These are phyloP conservation scores for Yamadazyma laniorum DNA, from an alignment of 805 yeast species.

Conservation along the genomic window DNA sequence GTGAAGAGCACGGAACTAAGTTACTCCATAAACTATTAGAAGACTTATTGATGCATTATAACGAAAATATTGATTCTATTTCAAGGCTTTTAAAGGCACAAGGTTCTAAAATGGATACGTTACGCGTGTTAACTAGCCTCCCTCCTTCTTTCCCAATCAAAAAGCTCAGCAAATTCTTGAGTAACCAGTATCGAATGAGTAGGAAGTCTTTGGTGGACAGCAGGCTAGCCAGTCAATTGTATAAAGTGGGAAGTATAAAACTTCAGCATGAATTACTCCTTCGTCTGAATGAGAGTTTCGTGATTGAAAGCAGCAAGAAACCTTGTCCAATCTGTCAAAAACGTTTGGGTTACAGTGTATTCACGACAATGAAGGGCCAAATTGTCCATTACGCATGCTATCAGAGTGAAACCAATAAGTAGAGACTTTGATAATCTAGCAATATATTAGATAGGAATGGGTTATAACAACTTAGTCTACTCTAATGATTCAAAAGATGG, in stretches of 20 bases:
- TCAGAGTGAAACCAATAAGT: conserved; percentile 1
- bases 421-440: neutral
- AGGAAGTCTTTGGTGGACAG: conserved; percentile 39
- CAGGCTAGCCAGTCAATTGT: conserved; percentile 46
- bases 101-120: conserved; percentile 48
- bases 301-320: conserved; percentile 38
- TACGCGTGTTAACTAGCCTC: conserved; percentile 45
- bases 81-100: conserved; percentile 41
- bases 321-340: conserved; percentile 62
- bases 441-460: neutral
- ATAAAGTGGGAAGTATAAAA: conserved; percentile 53
- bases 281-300: conserved; percentile 33
- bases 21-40: conserved; percentile 52
- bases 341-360: conserved; percentile 51
- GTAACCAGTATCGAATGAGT: conserved; percentile 41
- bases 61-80: conserved; percentile 35
- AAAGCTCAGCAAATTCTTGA: conserved; percentile 44
- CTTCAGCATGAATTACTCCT: conserved; percentile 43
- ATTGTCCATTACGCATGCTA: conserved; percentile 61
- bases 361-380: conserved; percentile 45
- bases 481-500: neutral
- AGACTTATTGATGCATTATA: conserved; percentile 40
- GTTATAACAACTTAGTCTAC: neutral
- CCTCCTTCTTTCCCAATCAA: conserved; percentile 51
- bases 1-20: conserved; percentile 40